These are phyloP conservation scores for Dactylellina drechsleri DNA, from an alignment of 2,329 filamentous ascomycete species.

Conservation along the genomic window DNA sequence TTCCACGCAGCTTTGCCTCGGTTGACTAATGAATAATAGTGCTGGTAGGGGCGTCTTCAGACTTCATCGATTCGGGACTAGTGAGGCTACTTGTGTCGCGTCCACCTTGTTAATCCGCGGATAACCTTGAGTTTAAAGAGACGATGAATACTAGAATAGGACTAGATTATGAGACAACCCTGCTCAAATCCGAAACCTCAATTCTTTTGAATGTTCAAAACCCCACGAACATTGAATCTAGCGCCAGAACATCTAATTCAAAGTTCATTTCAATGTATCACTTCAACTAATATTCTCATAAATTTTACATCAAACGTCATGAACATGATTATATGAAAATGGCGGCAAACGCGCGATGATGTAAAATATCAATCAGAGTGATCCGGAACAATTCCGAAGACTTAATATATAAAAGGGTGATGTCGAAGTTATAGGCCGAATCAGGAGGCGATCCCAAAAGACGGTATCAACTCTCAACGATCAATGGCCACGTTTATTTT, in stretches of 20 bases:
- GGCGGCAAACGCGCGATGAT: slow-evolving; percentile 11
- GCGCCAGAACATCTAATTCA: too few relatives aligned
- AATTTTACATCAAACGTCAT: too few relatives aligned
- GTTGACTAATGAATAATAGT: slow-evolving; percentile 1
- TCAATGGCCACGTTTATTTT: slow-evolving; percentile 42
- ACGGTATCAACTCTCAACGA: slow-evolving; percentile 51
- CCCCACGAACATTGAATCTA: neutral
- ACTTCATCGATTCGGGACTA: slow-evolving; percentile 29
- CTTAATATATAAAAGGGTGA: neutral
- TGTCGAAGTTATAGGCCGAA: slow-evolving; percentile 4
- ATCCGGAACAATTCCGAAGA: neutral
- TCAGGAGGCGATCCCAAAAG: slow-evolving; percentile 28
- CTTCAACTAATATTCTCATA: too few relatives aligned
- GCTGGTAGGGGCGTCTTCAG: slow-evolving; percentile 15
- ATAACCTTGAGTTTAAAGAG: slow-evolving; percentile 47
- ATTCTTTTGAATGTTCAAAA: neutral
- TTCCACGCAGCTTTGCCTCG: slow-evolving; percentile 7
- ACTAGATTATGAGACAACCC: neutral
- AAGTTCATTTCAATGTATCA: too few relatives aligned
- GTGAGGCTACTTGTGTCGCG: slow-evolving; percentile 25
- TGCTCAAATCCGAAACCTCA: slow-evolving; percentile 31
- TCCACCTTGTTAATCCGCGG: slow-evolving; percentile 29
- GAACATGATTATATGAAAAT: neutral
- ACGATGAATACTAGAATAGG: neutral
- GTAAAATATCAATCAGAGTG: neutral